phyloP scores from a whole-genome alignment of 2,329 filamentous ascomycete species.

The Colletotrichum somersetense region DNA sequence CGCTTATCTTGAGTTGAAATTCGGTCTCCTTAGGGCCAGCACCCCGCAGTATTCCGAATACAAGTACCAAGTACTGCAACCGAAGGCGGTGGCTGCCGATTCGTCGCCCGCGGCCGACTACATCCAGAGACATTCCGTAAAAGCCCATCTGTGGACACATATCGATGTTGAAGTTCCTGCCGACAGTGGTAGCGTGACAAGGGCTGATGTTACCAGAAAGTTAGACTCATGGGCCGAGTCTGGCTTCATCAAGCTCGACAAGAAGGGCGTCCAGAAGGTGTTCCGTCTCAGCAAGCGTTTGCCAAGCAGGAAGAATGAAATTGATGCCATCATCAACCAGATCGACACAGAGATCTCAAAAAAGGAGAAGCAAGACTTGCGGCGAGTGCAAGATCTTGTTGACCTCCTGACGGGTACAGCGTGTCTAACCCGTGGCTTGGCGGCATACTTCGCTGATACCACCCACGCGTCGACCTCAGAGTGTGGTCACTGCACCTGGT shows the following conservation, averaged over 20 bases:
- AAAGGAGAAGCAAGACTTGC: constrained; percentile 67
- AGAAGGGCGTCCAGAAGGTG: constrained; percentile 64
- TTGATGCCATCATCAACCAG: constrained; percentile 58
- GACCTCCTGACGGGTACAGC: constrained; percentile 63
- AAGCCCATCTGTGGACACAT: constrained; percentile 56
- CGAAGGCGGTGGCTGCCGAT: constrained; percentile 52
- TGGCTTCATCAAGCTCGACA: constrained; percentile 63
- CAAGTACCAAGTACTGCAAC: constrained; percentile 55
- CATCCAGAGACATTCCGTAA: constrained; percentile 57
- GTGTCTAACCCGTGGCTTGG: constrained; percentile 66
- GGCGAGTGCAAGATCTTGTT: constrained; percentile 63
- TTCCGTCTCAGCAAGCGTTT: constrained; percentile 64
- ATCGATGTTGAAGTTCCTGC: constrained; percentile 63
- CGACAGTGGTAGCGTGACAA: constrained; percentile 49
- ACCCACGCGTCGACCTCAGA: constrained; percentile 56
- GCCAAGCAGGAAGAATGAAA: constrained; percentile 57
- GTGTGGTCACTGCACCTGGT: constrained; percentile 70
- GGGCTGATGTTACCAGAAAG: constrained; percentile 64
- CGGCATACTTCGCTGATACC: constrained; percentile 69
- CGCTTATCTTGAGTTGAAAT: constrained; percentile 71
- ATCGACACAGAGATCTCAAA: constrained; percentile 64
- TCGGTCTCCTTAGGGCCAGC: constrained; percentile 66
- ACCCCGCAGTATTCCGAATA: constrained; percentile 70
- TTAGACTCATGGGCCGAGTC: constrained; percentile 66
- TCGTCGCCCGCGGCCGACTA: constrained; percentile 57